Evolutionary conservation across 192 early-diverging fungal genomes (phyloP).

Genomic region (Haplosporangium gracile): DNA sequence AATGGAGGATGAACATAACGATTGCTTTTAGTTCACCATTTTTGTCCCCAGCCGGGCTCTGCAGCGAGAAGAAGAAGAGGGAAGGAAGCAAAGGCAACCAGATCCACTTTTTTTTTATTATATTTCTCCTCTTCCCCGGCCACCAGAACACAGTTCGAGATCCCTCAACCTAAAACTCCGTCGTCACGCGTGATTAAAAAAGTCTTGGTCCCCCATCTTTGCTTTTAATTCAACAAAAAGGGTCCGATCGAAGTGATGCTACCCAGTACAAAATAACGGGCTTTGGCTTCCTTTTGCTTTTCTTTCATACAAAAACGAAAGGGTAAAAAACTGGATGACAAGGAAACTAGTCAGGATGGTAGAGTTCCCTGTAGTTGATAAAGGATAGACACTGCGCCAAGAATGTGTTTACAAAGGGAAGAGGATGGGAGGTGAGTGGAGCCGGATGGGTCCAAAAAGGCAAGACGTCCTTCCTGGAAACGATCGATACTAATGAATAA

Average conservation of each 20-base stretch:
- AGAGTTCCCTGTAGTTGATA: neutral
- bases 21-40: neutral
- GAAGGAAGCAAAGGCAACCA: neutral
- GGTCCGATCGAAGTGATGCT: neutral
- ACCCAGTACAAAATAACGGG: neutral
- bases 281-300: neutral
- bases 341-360: neutral
- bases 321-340: neutral
- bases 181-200: constrained; percentile 1
- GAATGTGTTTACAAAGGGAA: neutral
- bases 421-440: neutral
- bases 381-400: neutral
- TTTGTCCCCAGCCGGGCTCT: neutral
- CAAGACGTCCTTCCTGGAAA: neutral
- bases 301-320: neutral
- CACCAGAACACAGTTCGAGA: neutral
- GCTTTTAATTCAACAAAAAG: neutral
- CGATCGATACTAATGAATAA: neutral
- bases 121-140: neutral
- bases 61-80: neutral
- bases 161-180: neutral
- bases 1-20: neutral
- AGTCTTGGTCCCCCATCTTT: neutral
- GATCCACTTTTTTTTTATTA: neutral
- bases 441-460: constrained; percentile 7